A percentile compares a stretch with the other conserved stretches of the same genome.
These are phyloP conservation scores for Manihot esculenta DNA, from an alignment of 441 rosid genomes.

Conservation along the genomic window DNA sequence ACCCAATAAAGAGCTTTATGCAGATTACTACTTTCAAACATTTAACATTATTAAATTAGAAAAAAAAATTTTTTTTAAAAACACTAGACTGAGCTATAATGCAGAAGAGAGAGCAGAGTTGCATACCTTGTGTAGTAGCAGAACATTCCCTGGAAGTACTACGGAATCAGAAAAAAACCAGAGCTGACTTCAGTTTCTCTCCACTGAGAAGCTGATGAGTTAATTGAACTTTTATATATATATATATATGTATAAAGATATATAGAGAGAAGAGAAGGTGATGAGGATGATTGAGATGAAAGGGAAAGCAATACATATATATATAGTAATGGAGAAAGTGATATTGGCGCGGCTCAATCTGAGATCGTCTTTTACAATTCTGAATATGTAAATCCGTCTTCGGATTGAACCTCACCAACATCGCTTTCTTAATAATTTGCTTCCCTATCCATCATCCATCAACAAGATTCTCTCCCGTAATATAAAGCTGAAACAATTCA, in stretches of 20 bases:
- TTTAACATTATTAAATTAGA: background rate
- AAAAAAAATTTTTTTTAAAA: background rate
- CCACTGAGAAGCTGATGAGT: background rate
- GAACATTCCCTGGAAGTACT: background rate
- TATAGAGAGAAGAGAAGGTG: background rate
- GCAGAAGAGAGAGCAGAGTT: background rate
- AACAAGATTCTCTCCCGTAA: background rate
- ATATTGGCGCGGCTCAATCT: slow-evolving; percentile 99
- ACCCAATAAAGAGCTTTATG: no score
- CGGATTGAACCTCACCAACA: slow-evolving; percentile 94
- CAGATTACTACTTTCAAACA: background rate
- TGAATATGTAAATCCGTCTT: slow-evolving; percentile 61
- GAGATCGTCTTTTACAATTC: slow-evolving; percentile 63
- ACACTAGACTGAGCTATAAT: background rate
- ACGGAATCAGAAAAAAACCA: no score
- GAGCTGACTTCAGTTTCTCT: no score
- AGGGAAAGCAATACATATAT: slow-evolving; percentile 17
- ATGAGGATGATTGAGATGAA: background rate
- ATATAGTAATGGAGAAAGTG: slow-evolving; percentile 38
- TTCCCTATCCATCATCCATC: slow-evolving; percentile 23
- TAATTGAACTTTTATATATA: no score
- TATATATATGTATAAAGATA: no score
- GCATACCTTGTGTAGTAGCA: background rate
- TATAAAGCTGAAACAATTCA: background rate
- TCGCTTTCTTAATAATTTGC: slow-evolving; percentile 46